phyloP scores from a whole-genome alignment of 441 rosid species.

The Erodium moschatum region DNA sequence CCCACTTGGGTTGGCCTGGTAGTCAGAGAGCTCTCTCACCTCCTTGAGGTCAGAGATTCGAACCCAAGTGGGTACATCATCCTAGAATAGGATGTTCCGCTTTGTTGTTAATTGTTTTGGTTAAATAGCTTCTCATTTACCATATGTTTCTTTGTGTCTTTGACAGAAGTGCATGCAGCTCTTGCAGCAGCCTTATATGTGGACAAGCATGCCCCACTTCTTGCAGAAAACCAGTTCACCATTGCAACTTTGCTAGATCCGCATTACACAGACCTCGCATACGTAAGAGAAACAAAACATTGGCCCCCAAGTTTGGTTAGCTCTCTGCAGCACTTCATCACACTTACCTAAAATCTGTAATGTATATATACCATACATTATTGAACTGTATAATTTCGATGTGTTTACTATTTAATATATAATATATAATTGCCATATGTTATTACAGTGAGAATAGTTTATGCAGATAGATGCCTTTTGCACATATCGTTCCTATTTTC shows the following conservation, averaged over 20 bases:
- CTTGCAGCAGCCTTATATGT: constrained; percentile 49
- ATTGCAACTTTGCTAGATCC: constrained; percentile 56
- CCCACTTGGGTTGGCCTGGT: too few species aligned
- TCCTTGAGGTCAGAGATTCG: too few species aligned
- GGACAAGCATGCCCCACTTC: constrained; percentile 48
- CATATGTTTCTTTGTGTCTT: not conserved
- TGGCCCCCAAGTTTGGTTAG: constrained; percentile 64
- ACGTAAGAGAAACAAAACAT: constrained; percentile 46
- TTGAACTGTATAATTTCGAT: too few species aligned
- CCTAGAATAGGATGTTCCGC: too few species aligned
- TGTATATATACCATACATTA: not conserved
- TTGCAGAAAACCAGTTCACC: constrained; percentile 53
- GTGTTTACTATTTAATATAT: too few species aligned
- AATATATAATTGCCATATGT: constrained; percentile 8
- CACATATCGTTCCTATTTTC: not conserved
- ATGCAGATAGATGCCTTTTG: not conserved
- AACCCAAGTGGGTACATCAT: too few species aligned
- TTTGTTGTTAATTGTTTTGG: too few species aligned
- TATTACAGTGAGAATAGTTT: not conserved
- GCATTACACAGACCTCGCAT: constrained; percentile 42
- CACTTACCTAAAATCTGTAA: constrained; percentile 31
- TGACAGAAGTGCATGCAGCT: constrained; percentile 49
- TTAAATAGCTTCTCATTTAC: not conserved
- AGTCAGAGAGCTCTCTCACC: too few species aligned
- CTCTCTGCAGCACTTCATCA: constrained; percentile 45